Conservation (phyloP, 2,329 filamentous ascomycete species). For the Neonectria hederae region DNA sequence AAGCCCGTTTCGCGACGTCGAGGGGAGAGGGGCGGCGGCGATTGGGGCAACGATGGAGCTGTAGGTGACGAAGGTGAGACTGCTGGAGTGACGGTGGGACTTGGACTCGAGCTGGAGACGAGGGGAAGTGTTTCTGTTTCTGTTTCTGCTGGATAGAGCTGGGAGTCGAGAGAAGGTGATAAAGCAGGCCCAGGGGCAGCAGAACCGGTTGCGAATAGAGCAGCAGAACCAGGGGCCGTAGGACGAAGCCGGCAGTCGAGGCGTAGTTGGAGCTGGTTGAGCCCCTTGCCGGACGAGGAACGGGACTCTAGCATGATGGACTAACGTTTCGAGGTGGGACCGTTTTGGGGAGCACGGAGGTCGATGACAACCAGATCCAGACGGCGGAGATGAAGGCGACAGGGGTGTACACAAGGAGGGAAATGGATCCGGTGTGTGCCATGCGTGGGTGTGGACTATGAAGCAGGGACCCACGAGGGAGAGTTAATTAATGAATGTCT, state of each 20-base stretch:
- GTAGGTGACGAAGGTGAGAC: not conserved
- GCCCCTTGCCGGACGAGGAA: slow-evolving; percentile 32
- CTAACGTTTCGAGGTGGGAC: slow-evolving; percentile 38
- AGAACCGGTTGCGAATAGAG: slow-evolving; percentile 25
- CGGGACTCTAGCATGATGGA: slow-evolving; percentile 41
- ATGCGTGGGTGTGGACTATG: not conserved
- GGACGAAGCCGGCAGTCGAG: slow-evolving; percentile 39
- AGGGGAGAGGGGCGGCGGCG: slow-evolving; percentile 30
- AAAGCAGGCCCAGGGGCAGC: slow-evolving; percentile 21
- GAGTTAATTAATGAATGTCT: not conserved
- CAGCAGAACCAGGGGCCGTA: slow-evolving; percentile 20
- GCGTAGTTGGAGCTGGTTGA: slow-evolving; percentile 33
- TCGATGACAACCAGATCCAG: slow-evolving; percentile 25
- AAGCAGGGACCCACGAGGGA: not conserved
- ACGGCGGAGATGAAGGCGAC: slow-evolving; percentile 19
- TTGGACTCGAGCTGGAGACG: slow-evolving; percentile 10
- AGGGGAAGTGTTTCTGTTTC: slow-evolving; percentile 20
- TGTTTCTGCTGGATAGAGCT: not conserved
- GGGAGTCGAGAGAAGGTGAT: slow-evolving; percentile 1
- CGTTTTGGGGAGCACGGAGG: slow-evolving; percentile 4
- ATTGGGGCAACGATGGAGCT: slow-evolving; percentile 31
- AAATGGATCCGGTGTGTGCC: not conserved
- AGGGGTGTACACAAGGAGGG: not conserved
- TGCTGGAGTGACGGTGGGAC: not conserved
- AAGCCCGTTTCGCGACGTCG: slow-evolving; percentile 37